Conservation (phyloP, 768 basidiomycete species). For the Podaxis sp. region DNA sequence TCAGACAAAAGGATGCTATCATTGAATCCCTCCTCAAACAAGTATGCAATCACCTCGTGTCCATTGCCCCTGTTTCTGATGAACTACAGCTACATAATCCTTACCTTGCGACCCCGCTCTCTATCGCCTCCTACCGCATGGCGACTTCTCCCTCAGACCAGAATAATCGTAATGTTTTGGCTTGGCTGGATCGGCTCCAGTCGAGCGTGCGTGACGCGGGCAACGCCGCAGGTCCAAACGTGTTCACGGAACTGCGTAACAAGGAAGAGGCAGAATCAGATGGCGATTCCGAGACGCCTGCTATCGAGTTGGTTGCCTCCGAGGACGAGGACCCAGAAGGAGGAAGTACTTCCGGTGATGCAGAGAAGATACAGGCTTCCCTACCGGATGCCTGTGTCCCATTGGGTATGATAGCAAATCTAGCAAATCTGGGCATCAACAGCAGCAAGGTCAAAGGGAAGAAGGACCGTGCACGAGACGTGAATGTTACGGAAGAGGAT, state of each 20-base stretch:
- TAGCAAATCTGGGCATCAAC: conserved; percentile 70
- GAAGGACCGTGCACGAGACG: conserved; percentile 36
- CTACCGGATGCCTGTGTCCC: conserved; percentile 75
- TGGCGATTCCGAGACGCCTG: conserved; percentile 31
- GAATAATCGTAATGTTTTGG: conserved; percentile 65
- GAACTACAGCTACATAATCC: conserved; percentile 71
- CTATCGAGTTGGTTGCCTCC: conserved; percentile 23
- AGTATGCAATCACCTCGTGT: conserved; percentile 34
- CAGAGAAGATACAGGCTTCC: conserved; percentile 46
- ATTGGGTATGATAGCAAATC: conserved; percentile 70
- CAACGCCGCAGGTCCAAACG: conserved; percentile 38
- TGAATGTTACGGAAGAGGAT: conserved; percentile 38
- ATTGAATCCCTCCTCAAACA: conserved; percentile 86
- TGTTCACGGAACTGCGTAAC: conserved; percentile 47
- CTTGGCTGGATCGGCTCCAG: conserved; percentile 74
- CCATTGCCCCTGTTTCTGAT: conserved; percentile 7
- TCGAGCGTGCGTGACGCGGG: conserved; percentile 53
- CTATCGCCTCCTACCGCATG: conserved; percentile 76
- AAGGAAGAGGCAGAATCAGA: conserved; percentile 44
- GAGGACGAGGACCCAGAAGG: conserved; percentile 29
- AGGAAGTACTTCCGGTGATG: conserved; percentile 35
- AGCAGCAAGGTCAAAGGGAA: conserved; percentile 44
- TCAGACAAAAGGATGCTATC: conserved; percentile 84
- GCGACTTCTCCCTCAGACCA: conserved; percentile 76
- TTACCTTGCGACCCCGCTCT: conserved; percentile 74